Evolutionary conservation across 169 alveolate genomes (phyloP).

Genomic region (Plasmodium reichenowi): DNA sequence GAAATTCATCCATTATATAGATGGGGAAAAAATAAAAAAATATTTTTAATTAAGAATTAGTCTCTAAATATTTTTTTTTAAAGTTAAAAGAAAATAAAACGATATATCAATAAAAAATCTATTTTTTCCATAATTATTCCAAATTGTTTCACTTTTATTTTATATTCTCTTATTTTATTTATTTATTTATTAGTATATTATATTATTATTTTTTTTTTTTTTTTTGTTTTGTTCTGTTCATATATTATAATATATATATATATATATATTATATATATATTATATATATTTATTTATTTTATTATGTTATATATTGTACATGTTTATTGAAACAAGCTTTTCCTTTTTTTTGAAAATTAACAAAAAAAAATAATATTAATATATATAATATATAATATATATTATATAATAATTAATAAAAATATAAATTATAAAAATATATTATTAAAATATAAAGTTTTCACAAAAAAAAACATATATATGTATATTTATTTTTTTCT

Average conservation of each 20-base stretch:
- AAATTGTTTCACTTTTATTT: background rate
- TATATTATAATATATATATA: background rate
- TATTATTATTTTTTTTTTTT: background rate
- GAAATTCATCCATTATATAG: conserved; percentile 69
- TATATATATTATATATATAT: background rate
- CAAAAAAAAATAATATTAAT: too few relatives aligned
- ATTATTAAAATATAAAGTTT: too few relatives aligned
- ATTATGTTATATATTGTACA: background rate
- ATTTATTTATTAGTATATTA: background rate
- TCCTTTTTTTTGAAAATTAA: too few relatives aligned
- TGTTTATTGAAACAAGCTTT: too few relatives aligned
- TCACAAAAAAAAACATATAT: too few relatives aligned
- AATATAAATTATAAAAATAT: too few relatives aligned
- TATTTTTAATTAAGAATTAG: conserved; percentile 5
- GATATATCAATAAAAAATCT: conserved; percentile 5
- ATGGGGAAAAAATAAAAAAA: conserved; percentile 10
- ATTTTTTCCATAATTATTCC: conserved; percentile 52
- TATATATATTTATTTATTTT: conserved; percentile 1
- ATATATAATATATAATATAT: too few relatives aligned
- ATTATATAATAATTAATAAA: too few relatives aligned
- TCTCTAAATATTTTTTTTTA: conserved; percentile 24
- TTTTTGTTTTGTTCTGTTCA: too few relatives aligned
- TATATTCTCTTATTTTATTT: conserved; percentile 15
- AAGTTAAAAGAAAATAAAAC: conserved; percentile 6
- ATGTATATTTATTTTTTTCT: too few relatives aligned